Evolutionary conservation across 164 flowering plant genomes (phyloP).

Genomic region (Chimonanthus salicifolius): DNA sequence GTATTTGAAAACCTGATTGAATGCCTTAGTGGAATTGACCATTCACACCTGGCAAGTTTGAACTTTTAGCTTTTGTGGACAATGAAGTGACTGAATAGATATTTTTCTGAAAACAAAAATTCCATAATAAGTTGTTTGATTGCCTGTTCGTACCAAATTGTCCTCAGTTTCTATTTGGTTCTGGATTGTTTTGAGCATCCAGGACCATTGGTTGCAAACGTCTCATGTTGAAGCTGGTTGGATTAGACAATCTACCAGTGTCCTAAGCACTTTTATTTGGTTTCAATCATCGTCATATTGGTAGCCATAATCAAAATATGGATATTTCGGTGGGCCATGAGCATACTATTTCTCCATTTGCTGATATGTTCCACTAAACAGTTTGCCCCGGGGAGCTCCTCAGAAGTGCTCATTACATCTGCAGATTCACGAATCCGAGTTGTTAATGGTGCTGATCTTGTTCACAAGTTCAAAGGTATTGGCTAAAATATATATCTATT

Average conservation of each 20-base stretch:
- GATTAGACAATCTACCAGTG: not conserved
- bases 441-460: constrained; percentile 70
- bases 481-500: not conserved
- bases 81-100: not conserved
- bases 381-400: constrained; percentile 90
- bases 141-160: not conserved
- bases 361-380: constrained; percentile 21
- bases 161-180: not conserved
- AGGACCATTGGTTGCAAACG: not conserved
- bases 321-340: constrained; percentile 2
- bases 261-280: too few species aligned
- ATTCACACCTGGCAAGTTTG: not conserved
- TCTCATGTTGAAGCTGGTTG: not conserved
- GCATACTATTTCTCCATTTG: constrained; percentile 1
- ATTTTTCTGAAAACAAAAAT: too few species aligned
- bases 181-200: not conserved
- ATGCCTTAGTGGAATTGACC: not conserved
- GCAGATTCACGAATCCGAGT: constrained; percentile 95
- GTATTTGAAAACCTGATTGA: not conserved
- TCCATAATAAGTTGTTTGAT: not conserved
- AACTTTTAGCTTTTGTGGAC: not conserved
- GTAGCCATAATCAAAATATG: not conserved
- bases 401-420: constrained; percentile 90
- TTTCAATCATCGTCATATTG: not conserved
- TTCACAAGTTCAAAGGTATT: constrained; percentile 92